phyloP scores from a whole-genome alignment of 371 early-diverging fungal species.

The Neoconidiobolus thromboides region DNA sequence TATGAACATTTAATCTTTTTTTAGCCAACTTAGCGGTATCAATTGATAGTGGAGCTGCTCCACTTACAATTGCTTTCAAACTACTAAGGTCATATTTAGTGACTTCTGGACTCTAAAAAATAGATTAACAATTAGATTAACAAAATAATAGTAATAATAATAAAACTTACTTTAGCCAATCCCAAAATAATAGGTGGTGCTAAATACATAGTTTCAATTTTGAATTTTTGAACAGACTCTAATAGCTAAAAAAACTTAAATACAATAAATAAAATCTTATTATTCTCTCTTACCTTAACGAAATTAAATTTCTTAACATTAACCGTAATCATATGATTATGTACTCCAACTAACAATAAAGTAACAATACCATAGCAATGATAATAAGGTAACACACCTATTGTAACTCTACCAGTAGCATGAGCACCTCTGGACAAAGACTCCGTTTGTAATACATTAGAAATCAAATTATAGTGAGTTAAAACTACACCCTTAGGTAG shows the following conservation, averaged over 20 bases:
- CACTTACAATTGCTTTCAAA: constrained; percentile 36
- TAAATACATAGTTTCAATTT: constrained; percentile 37
- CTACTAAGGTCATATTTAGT: constrained; percentile 38
- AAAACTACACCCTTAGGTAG: constrained; percentile 39
- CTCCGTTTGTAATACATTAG: constrained; percentile 34
- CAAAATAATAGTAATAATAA: constrained; percentile 18
- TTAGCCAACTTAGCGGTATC: constrained; percentile 12
- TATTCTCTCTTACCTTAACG: background rate
- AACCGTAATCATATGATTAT: constrained; percentile 10
- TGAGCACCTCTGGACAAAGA: constrained; percentile 4
- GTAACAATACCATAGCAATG: constrained; percentile 61
- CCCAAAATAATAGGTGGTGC: constrained; percentile 58
- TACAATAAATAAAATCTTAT: background rate
- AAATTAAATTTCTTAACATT: background rate
- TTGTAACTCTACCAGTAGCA: constrained; percentile 15
- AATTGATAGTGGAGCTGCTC: constrained; percentile 62
- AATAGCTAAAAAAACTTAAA: constrained; percentile 26
- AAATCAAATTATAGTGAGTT: constrained; percentile 45
- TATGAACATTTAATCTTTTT: background rate
- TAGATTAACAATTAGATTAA: background rate
- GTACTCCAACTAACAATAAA: background rate
- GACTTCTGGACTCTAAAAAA: constrained; percentile 32
- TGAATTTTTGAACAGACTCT: constrained; percentile 21
- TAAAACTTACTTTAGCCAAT: constrained; percentile 47
- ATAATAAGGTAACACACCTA: constrained; percentile 60